Evolutionary conservation across 805 yeast species (phyloP), one percentile per base, ranked within the genome.

Genomic region (Hanseniaspora meyeri): DNA sequence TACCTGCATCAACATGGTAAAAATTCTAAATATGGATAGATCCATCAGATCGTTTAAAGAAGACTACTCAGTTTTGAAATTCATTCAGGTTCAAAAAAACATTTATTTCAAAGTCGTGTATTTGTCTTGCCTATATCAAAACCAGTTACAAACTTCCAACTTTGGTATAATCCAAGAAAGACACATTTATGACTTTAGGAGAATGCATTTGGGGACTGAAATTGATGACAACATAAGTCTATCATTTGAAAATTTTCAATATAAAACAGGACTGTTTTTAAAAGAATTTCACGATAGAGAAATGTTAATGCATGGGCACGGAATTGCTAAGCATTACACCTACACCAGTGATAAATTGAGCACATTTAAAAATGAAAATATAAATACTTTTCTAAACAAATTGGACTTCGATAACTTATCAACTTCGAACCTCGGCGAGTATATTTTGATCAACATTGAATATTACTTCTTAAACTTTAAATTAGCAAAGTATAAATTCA

Each of bases 1-100:
- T 1, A 65, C 62, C 17, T 60, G 66, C 39, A 58, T 64, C 3
- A 63, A 67, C 38, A 56, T 62, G 3, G 62, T 67, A 0, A 68
- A 67, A 48, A 47, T 59, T 36, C 62, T 63, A 27, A 63, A 62
- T 43, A 52, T 64, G 2, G 61, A 65, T 32, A 62, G 62, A 55
- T 63, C 49, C 2, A 7, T 66, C 63, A 55, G 57, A 29, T 27
- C 32, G 2, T 57, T 61, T 6, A 62, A 59, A 42, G 45, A 39
- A 2, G 59, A 51, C 31, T 60, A 38, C 17, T 34, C 48, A 17
- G 34, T 54, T 8, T n/a, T 53, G 14, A 45, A 53, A 40, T 53
- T 39, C 16, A 53, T 42, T 10, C 43, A 43, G 31, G 37, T 46
- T 29, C 57, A 53, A 39, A 53, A 32, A 39, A 53, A 53, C 47